A percentile compares a stretch with the other conserved stretches of the same genome.
phyloP scores from a whole-genome alignment of 768 basidiomycete genomes.

The Leccinum variicolor region DNA sequence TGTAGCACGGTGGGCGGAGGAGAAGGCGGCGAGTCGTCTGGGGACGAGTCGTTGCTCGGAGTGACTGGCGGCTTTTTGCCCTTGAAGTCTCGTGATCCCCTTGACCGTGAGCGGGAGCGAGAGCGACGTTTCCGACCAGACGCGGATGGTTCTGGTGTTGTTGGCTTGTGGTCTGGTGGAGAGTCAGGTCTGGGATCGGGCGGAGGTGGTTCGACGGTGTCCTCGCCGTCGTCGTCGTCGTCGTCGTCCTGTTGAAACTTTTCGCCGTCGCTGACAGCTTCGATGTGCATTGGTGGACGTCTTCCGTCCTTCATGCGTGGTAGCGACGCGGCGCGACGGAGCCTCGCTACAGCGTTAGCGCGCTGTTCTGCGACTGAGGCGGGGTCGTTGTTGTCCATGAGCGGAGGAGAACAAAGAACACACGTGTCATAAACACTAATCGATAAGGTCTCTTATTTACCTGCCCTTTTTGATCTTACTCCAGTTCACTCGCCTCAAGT shows the following conservation, averaged over 20 bases:
- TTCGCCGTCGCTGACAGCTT: slow-evolving; percentile 82
- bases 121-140: slow-evolving; percentile 58
- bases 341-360: slow-evolving; percentile 82
- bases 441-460: no score
- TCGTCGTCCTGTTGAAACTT: slow-evolving; percentile 35
- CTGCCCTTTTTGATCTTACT: slow-evolving; percentile 21
- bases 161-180: slow-evolving; percentile 26
- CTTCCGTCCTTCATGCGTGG: slow-evolving; percentile 91
- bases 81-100: slow-evolving; percentile 72
- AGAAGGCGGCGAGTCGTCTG: slow-evolving; percentile 47
- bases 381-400: slow-evolving; percentile 36
- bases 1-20: slow-evolving; percentile 24
- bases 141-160: slow-evolving; percentile 44
- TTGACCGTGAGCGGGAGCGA: slow-evolving; percentile 60
- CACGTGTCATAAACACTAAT: not conserved
- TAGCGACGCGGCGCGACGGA: slow-evolving; percentile 88
- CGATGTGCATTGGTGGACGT: slow-evolving; percentile 81
- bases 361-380: slow-evolving; percentile 69
- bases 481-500: slow-evolving; percentile 42
- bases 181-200: slow-evolving; percentile 26
- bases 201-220: slow-evolving; percentile 2
- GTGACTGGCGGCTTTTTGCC: slow-evolving; percentile 49
- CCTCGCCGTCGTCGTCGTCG: slow-evolving; percentile 39
- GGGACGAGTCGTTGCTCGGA: slow-evolving; percentile 67
- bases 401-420: not conserved